A percentile compares a stretch with the other conserved stretches of the same genome.
Evolutionary conservation across 345 rosid genomes (phyloP).

Genomic region (Zanthoxylum bungeanum): DNA sequence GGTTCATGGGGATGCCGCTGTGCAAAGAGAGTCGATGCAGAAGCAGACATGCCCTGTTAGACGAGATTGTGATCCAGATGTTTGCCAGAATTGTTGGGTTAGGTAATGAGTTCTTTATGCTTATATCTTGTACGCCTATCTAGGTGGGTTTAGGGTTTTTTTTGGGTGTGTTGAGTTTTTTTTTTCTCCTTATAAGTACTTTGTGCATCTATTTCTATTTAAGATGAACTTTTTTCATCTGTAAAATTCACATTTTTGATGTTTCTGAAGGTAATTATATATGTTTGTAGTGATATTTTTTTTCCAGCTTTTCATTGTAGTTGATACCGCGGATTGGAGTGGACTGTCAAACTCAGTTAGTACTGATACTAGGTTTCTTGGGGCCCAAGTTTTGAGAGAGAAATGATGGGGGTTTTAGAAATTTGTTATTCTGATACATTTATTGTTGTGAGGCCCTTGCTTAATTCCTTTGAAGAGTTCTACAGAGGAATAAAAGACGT

Average conservation of each 20-base stretch:
- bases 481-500: neutral
- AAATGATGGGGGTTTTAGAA: neutral
- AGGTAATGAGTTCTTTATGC: conserved; percentile 42
- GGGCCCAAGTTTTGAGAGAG: neutral
- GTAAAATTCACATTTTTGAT: neutral
- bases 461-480: neutral
- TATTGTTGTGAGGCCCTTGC: neutral
- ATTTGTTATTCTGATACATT: neutral
- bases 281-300: neutral
- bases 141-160: neutral
- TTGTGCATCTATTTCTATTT: neutral
- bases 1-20: conserved; percentile 99
- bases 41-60: conserved; percentile 99
- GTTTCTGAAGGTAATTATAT: neutral
- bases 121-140: neutral
- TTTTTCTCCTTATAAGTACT: neutral
- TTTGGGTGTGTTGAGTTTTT: neutral
- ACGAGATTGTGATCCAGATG: conserved; percentile 99
- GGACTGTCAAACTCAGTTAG: neutral
- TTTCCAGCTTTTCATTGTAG: neutral
- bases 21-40: conserved; percentile 98
- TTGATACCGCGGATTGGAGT: neutral
- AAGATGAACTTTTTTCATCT: neutral
- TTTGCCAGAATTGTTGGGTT: conserved; percentile 83
- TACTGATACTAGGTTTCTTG: neutral